Conservation (phyloP, 164 flowering plant species). For the Stephania japonica region DNA sequence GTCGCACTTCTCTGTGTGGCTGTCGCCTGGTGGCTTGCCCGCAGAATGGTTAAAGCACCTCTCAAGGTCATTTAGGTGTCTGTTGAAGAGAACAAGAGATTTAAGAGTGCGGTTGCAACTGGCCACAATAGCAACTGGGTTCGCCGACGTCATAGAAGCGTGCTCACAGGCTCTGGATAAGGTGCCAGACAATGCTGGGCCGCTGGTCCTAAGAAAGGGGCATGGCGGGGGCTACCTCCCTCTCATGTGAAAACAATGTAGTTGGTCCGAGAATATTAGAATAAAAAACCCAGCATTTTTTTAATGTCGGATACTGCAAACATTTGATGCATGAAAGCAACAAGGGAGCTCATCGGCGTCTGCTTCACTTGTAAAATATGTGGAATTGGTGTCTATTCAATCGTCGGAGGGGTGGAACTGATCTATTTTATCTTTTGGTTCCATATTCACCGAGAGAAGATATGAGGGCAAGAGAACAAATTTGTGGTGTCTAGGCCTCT, state of each 20-base stretch:
- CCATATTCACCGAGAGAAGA: background rate
- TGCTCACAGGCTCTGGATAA: slow-evolving; percentile 59
- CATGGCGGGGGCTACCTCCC: slow-evolving; percentile 98
- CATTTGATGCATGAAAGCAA: background rate
- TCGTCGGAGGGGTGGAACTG: background rate
- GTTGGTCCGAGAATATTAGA: background rate
- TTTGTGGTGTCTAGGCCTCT: background rate
- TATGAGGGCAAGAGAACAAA: background rate
- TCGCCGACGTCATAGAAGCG: slow-evolving; percentile 58
- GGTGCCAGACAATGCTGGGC: slow-evolving; percentile 84
- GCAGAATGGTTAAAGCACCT: slow-evolving; percentile 93
- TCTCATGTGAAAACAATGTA: slow-evolving; percentile 42
- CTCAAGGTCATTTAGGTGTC: slow-evolving; percentile 76
- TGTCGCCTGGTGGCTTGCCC: slow-evolving; percentile 89
- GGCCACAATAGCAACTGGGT: slow-evolving; percentile 81
- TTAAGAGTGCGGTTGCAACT: slow-evolving; percentile 60
- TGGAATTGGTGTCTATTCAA: background rate
- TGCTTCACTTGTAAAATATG: background rate
- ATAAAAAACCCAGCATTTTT: background rate
- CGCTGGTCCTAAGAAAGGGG: slow-evolving; percentile 84
- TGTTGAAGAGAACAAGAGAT: slow-evolving; percentile 84
- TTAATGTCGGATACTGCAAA: background rate
- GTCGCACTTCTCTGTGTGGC: slow-evolving; percentile 94
- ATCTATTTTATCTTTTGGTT: background rate
- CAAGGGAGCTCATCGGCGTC: background rate